Base-by-base conservation (phyloP, 805 yeast species). In the Zygotorulaspora sp. region DNA sequence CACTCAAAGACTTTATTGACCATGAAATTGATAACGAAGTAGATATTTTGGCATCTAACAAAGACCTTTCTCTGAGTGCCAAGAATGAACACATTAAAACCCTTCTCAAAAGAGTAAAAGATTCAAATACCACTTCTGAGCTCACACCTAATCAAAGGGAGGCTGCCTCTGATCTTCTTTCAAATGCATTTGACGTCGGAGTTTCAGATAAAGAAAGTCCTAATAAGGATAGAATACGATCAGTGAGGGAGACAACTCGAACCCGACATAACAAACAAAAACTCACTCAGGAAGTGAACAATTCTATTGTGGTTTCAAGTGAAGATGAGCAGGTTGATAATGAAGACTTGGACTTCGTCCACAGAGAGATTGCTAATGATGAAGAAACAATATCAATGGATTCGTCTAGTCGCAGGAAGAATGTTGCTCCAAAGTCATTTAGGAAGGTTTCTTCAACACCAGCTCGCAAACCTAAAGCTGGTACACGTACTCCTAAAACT, bases 1-100 rank as follows among this genome's bases (percentile, higher is more conserved):
- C 89, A 0, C 63, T 90, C 35, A 77, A 74, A 28, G 74, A 70
- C n/a, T 82, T 75, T 49, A 72, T 83, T 16, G 74, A 74, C 30
- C 57, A 61, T 17, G 86, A 82, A 48, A 63, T 80, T 30, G 64
- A 61, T 7, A 70, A 66, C 21, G 83, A 78, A 47, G 66, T 77
- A 12, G 65, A 71, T 11, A 53, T 75, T 43, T 55, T 82, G 28
- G 54, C 70, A 34, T 55, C 69, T 3, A 61, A 66, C 60, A 63
- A 74, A 48, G 54, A 64, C 61, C 46, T 57, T 19, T 22, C 50
- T 12, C 66, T 71, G 33, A 63, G 67, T 3, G 71, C 68, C 44
- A 54, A 58, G 32, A 53, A 58, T 11, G 65, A 57, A 3, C 71
- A 67, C n/a, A 67, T 75, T 45, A 70, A 69, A 43, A 52, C 58